These are phyloP conservation scores for Xylariales sp. DNA, from an alignment of 2,329 filamentous ascomycete genomes.

Conservation along the genomic window DNA sequence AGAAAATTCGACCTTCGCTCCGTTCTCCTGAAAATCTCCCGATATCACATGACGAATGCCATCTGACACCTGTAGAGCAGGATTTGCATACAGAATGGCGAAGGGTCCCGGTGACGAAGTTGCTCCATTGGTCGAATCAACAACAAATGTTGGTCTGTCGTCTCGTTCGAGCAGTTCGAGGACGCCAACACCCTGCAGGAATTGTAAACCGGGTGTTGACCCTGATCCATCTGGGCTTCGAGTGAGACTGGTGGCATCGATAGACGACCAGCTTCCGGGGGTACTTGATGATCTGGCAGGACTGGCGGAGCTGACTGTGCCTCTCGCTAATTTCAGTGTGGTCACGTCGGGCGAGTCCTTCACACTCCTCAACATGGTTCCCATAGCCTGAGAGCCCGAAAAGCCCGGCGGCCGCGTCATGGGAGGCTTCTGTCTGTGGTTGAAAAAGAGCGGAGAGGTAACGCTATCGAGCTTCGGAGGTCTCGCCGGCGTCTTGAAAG, in stretches of 20 bases:
- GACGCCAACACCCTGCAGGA: constrained; percentile 61
- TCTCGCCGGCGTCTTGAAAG: constrained; percentile 21
- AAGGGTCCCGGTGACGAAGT: constrained; percentile 51
- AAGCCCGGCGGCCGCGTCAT: constrained; percentile 34
- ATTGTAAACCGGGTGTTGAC: constrained; percentile 44
- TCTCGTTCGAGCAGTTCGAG: constrained; percentile 73
- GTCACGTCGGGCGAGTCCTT: constrained; percentile 46
- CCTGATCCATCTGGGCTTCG: constrained; percentile 46
- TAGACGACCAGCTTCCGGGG: constrained; percentile 47
- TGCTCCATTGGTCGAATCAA: constrained; percentile 59
- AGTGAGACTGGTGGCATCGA: constrained; percentile 47
- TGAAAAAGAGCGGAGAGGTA: constrained; percentile 51
- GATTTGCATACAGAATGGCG: constrained; percentile 64
- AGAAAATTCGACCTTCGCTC: constrained; percentile 44
- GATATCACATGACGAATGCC: constrained; percentile 52
- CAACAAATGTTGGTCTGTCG: constrained; percentile 69
- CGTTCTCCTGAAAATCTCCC: constrained; percentile 39
- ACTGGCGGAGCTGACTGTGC: constrained; percentile 44
- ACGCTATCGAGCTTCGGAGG: constrained; percentile 31
- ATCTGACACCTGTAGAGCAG: constrained; percentile 55
- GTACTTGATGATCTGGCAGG: constrained; percentile 46
- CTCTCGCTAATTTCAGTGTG: constrained; percentile 51
- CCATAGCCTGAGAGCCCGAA: constrained; percentile 35
- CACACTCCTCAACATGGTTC: constrained; percentile 42
- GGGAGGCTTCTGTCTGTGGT: constrained; percentile 34